Percentiles rank a stretch among this genome's conserved stretches.
These are phyloP conservation scores for Allium cepa DNA, from an alignment of 106 monocot species.

Conservation along the genomic window DNA sequence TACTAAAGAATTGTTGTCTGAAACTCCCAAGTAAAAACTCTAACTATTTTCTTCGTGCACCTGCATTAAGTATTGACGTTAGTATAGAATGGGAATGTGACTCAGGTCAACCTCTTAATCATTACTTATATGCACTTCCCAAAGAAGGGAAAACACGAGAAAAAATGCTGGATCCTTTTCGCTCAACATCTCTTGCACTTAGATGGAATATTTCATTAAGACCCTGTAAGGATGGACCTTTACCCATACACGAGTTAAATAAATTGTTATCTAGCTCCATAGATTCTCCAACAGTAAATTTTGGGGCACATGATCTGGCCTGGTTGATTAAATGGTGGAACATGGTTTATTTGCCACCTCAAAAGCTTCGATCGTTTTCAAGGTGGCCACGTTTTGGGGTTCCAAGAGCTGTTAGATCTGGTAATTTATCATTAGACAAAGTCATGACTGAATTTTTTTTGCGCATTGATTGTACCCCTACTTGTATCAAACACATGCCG, in stretches of 20 bases:
- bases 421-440: constrained; percentile 88
- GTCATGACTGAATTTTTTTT: constrained; percentile 95
- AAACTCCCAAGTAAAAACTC: constrained; percentile 36
- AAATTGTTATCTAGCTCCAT: constrained; percentile 12
- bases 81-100: constrained; percentile 94
- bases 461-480: constrained; percentile 67
- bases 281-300: constrained; percentile 61
- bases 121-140: constrained; percentile 90
- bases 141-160: constrained; percentile 61
- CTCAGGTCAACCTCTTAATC: constrained; percentile 83
- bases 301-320: constrained; percentile 79
- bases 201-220: constrained; percentile 77
- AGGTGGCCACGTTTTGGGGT: constrained; percentile 97
- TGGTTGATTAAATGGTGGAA: constrained; percentile 95
- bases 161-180: constrained; percentile 87
- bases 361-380: constrained; percentile 92
- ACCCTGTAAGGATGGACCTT: constrained; percentile 21
- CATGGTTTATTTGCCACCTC: constrained; percentile 76
- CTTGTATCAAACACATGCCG: constrained; percentile 63
- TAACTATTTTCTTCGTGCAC: constrained; percentile 55
- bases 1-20: constrained; percentile 59
- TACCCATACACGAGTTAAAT: constrained; percentile 13
- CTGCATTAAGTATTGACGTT: constrained; percentile 73
- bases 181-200: constrained; percentile 87
- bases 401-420: constrained; percentile 76